Evolutionary conservation across 169 alveolate genomes (phyloP).

Genomic region (Babesia sp.): DNA sequence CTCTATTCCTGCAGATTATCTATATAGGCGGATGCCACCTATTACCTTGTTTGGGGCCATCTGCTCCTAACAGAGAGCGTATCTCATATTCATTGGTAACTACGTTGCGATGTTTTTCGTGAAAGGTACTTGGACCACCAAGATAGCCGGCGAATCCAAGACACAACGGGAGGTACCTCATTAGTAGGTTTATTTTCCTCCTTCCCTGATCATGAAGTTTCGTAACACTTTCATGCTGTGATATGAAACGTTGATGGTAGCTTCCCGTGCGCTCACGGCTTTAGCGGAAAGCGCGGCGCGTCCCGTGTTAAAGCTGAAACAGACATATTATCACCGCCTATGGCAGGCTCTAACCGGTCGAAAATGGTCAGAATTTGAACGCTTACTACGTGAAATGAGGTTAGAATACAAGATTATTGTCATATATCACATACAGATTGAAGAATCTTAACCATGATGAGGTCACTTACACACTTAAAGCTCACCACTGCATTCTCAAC

Average conservation of each 20-base stretch:
- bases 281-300: constrained; percentile 19
- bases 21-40: background rate
- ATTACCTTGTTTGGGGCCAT: background rate
- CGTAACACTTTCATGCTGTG: background rate
- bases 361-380: constrained; percentile 54
- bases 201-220: background rate
- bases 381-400: constrained; percentile 57
- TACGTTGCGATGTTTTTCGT: constrained; percentile 16
- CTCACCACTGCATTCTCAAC: constrained; percentile 71
- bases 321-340: constrained; percentile 62
- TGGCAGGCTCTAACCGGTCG: constrained; percentile 47
- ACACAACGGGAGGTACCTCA: constrained; percentile 19
- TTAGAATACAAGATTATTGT: background rate
- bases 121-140: constrained; percentile 26
- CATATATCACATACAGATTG: constrained; percentile 49
- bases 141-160: constrained; percentile 20
- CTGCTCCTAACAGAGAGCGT: background rate
- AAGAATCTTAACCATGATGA: constrained; percentile 77
- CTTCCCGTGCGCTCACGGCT: constrained; percentile 28
- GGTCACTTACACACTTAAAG: constrained; percentile 79
- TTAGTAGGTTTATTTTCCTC: background rate
- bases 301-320: constrained; percentile 61
- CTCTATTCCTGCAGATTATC: background rate
- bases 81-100: constrained; percentile 38
- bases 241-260: background rate